phyloP scores from a whole-genome alignment of 176 grass and related monocot genomes.

The Oryza longistaminata region DNA sequence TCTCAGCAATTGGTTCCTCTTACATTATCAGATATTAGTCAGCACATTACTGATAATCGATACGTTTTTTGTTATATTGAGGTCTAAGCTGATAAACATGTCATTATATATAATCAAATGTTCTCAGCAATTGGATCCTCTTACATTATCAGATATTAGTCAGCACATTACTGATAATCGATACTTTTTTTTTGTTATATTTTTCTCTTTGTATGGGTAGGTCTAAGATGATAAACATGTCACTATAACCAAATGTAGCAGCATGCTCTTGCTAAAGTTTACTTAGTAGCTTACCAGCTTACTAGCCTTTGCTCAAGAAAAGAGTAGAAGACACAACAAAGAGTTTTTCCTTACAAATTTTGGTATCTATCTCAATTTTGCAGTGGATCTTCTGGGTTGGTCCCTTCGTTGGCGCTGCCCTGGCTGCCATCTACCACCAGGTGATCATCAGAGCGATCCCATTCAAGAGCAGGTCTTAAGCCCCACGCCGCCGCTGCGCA shows the following conservation, averaged over 20 bases:
- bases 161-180: neutral
- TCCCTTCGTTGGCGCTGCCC: conserved; percentile 81
- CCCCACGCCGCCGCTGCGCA: neutral
- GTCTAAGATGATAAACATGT: conserved; percentile 7
- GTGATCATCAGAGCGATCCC: conserved; percentile 97
- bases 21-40: neutral
- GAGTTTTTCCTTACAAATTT: neutral
- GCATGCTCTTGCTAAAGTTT: too few species aligned
- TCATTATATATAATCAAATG: too few species aligned
- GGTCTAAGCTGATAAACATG: too few species aligned
- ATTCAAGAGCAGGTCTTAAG: conserved; percentile 89
- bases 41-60: neutral
- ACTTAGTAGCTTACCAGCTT: too few species aligned
- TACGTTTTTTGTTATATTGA: neutral
- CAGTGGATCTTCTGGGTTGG: conserved; percentile 99
- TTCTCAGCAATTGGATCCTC: conserved; percentile 4
- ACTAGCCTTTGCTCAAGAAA: neutral
- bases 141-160: neutral
- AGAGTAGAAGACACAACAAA: conserved; percentile 2
- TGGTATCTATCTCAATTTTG: conserved; percentile 14
- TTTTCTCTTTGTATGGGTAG: neutral
- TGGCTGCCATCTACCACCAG: conserved; percentile 96
- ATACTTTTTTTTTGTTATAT: neutral
- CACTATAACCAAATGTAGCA: too few species aligned
- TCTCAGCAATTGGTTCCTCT: conserved; percentile 1